phyloP scores from a whole-genome alignment of 176 grass and related monocot genomes.

The Zizania latifolia region DNA sequence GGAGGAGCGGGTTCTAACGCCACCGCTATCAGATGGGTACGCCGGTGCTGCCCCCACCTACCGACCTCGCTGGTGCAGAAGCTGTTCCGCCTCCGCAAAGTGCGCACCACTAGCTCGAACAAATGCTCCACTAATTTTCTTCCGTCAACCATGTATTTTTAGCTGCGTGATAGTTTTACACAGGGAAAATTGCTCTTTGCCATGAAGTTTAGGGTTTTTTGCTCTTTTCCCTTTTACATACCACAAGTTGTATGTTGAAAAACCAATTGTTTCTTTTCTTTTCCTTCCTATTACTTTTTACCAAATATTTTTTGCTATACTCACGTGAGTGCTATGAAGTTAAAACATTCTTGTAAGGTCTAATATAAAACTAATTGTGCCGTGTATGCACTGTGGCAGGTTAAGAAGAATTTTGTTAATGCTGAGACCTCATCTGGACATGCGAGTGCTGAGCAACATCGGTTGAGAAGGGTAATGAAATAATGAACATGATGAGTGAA shows the following conservation, averaged over 20 bases:
- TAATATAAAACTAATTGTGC: conserved; percentile 6
- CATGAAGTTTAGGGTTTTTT: too few relatives aligned
- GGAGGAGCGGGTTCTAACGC: background rate
- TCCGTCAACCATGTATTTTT: too few relatives aligned
- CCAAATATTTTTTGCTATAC: background rate
- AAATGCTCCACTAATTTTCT: conserved; percentile 17
- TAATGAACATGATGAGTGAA: conserved; percentile 17
- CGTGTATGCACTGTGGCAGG: conserved; percentile 26
- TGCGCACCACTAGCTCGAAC: conserved; percentile 30
- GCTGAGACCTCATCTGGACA: conserved; percentile 5
- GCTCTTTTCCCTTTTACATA: background rate
- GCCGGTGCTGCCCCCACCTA: conserved; percentile 69
- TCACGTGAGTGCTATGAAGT: background rate
- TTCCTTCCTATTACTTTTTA: background rate
- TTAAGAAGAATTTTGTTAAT: conserved; percentile 52
- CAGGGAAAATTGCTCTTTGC: too few relatives aligned
- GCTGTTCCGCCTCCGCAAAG: conserved; percentile 82
- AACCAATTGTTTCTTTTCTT: background rate
- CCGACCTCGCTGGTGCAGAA: conserved; percentile 72
- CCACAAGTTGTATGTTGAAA: background rate
- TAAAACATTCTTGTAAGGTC: background rate
- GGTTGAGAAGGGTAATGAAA: conserved; percentile 64
- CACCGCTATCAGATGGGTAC: conserved; percentile 70
- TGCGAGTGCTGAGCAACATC: conserved; percentile 28
- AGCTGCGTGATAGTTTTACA: too few relatives aligned